Base-by-base conservation (phyloP, 1,284 basidiomycete species). In the Lignosus rhinocerotis region DNA sequence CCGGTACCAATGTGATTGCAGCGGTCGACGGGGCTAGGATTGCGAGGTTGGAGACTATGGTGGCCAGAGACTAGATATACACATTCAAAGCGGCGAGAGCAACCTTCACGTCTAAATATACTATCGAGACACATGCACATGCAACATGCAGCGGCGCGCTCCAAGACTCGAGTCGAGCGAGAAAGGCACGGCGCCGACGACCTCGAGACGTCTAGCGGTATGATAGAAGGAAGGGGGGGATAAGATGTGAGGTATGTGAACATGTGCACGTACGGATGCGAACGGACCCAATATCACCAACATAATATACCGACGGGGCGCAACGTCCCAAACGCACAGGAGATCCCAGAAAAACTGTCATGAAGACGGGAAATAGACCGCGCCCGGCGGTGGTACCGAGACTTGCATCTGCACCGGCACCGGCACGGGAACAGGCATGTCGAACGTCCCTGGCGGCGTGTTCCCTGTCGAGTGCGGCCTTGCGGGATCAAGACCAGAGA, bases 401-500 rank as follows among this genome's bases (percentile, higher is more conserved):
- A 53, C 49, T 12, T 36, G 33, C 39, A 30, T 19, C 16, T 46
- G 45, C 32, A 56, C 32, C 7, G 54, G 46, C 11, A 52, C 12
- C 38, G 51, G 58, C 12, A 55, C 25, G 17, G 57, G 47, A 12
- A 55, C 21, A 25, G 50, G 36, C 33, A 65, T 51, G 42, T 61
- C 60, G 51, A 61, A 67, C 36, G 60, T 59, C 5, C 53, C 58
- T 30, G 59, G 60, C 10, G 67, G 64, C 21, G 66, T 61, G 50
- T 52, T 64, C 14, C 66, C 70, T 9, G 70, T 65, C n/a, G 67
- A 67, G 45, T 70, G 68, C 44, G 68, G 56, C 16, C 71, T 66
- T 10, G 50, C 52, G 9, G 65, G 61, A 38, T 70, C 69, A 44
- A 52, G 60, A 49, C 56, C 57, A 49, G 47, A 56, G 51, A 51